Percentiles rank a stretch among this genome's conserved stretches.
These are phyloP conservation scores for Ziziphus jujuba DNA, from an alignment of 306 rosid species.

Conservation along the genomic window DNA sequence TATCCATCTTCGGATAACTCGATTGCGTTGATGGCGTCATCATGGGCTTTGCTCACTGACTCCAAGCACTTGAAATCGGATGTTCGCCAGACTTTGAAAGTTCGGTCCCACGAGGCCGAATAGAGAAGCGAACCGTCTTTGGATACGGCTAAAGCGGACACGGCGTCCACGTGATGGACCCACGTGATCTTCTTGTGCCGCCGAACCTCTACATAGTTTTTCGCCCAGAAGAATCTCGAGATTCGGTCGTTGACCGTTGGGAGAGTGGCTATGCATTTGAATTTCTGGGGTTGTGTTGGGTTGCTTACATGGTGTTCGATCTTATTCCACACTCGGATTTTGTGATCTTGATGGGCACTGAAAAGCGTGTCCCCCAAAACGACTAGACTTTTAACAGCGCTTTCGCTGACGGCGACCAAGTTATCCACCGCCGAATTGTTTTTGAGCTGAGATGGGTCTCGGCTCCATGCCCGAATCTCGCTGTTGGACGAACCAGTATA, in stretches of 20 bases:
- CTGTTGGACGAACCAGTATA: constrained; percentile 49
- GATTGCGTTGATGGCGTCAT: constrained; percentile 69
- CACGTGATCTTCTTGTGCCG: constrained; percentile 68
- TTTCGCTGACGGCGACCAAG: constrained; percentile 19
- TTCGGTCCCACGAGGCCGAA: constrained; percentile 77
- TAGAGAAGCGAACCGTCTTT: constrained; percentile 47
- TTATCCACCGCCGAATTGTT: neutral
- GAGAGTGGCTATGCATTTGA: constrained; percentile 51
- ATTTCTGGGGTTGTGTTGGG: neutral
- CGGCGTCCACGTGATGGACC: constrained; percentile 71
- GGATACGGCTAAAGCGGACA: constrained; percentile 59
- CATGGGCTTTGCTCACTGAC: constrained; percentile 56
- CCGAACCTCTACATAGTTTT: constrained; percentile 51
- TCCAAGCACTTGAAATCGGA: constrained; percentile 65
- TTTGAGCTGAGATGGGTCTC: constrained; percentile 19
- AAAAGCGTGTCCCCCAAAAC: constrained; percentile 34
- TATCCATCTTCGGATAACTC: constrained; percentile 41
- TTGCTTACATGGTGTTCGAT: constrained; percentile 14
- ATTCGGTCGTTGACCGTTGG: constrained; percentile 58
- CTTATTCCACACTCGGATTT: constrained; percentile 62
- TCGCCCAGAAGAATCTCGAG: constrained; percentile 34
- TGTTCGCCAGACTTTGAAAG: constrained; percentile 68
- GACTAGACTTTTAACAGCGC: constrained; percentile 46
- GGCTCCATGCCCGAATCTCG: constrained; percentile 29
- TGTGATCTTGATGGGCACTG: constrained; percentile 73